These are phyloP conservation scores for Austropuccinia psidii DNA, from an alignment of 1,284 basidiomycete species.

Conservation along the genomic window DNA sequence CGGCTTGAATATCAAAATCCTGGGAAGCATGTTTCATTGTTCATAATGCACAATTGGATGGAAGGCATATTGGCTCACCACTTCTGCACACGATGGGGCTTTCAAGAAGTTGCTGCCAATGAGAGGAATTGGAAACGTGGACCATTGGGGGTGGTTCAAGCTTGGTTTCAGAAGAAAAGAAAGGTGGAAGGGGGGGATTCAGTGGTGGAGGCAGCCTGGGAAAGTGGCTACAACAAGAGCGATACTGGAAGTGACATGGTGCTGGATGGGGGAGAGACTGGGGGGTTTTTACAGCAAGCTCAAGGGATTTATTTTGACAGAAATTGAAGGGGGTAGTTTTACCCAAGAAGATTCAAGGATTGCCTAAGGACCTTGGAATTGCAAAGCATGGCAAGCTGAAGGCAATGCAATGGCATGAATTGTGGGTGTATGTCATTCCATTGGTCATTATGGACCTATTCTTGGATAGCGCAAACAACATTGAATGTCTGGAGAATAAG, in stretches of 20 bases:
- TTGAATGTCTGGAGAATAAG: neutral
- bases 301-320: neutral
- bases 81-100: too few species aligned
- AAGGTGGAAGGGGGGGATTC: too few species aligned
- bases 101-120: too few species aligned
- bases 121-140: too few species aligned
- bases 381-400: neutral
- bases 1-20: neutral
- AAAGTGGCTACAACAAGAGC: neutral
- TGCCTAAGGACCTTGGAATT: neutral
- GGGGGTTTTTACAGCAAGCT: neutral
- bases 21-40: neutral
- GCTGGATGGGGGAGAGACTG: neutral
- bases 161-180: too few species aligned
- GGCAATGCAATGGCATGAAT: neutral
- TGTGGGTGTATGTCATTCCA: neutral
- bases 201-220: too few species aligned
- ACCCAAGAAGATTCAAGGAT: neutral
- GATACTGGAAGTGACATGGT: neutral
- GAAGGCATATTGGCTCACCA: neutral
- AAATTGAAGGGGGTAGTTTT: neutral
- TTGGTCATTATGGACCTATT: neutral
- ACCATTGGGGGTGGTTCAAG: too few species aligned
- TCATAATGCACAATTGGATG: conserved; percentile 13
- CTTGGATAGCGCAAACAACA: neutral